Conservation (phyloP, 2,329 filamentous ascomycete genomes). For the Hirsutella rhossiliensis region DNA sequence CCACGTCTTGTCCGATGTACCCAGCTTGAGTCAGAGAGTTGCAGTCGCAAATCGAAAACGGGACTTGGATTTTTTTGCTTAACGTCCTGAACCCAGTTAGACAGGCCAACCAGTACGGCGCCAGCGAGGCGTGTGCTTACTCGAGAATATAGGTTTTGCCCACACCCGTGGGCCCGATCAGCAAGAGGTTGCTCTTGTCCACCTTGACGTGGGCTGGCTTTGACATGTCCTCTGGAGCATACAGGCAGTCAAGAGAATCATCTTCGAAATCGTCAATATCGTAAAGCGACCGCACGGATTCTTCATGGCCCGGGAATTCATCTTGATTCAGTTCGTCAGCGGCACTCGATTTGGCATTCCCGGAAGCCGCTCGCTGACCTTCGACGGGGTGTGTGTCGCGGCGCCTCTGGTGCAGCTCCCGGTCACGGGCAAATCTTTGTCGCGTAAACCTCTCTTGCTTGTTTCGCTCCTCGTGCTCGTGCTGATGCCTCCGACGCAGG, state of each 20-base stretch:
- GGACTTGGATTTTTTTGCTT: constrained; percentile 85
- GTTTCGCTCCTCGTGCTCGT: constrained; percentile 54
- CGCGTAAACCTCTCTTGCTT: constrained; percentile 53
- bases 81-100: constrained; percentile 53
- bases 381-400: constrained; percentile 63
- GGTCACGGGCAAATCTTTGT: constrained; percentile 59
- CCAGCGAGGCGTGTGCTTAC: constrained; percentile 23
- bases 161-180: constrained; percentile 86
- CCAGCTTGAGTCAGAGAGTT: constrained; percentile 93
- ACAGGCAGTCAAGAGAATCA: constrained; percentile 28
- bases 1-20: constrained; percentile 97
- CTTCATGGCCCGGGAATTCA: constrained; percentile 40
- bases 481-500: constrained; percentile 64
- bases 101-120: not conserved
- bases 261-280: constrained; percentile 19
- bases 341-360: not conserved
- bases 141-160: constrained; percentile 91
- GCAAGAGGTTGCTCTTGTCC: constrained; percentile 88
- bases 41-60: constrained; percentile 91
- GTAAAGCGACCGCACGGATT: constrained; percentile 31
- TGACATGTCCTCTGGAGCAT: constrained; percentile 33
- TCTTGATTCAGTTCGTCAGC: constrained; percentile 29
- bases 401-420: constrained; percentile 39
- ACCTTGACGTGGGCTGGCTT: constrained; percentile 51
- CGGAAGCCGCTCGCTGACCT: constrained; percentile 38